phyloP scores from a whole-genome alignment of 768 basidiomycete species.

The Boletus fagicola region DNA sequence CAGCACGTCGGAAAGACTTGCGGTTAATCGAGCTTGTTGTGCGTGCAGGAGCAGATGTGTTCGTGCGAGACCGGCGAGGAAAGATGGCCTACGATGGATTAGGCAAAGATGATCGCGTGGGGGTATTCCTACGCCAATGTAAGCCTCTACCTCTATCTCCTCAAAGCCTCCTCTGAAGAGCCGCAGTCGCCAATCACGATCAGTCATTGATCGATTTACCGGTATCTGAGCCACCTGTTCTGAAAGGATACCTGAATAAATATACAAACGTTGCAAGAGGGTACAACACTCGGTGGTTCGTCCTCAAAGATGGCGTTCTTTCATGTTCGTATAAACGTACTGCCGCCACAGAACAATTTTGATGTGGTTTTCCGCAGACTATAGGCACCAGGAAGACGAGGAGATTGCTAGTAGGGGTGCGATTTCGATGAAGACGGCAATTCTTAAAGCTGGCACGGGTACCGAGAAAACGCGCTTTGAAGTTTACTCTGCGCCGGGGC shows the following conservation, averaged over 20 bases:
- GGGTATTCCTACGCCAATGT: constrained; percentile 84
- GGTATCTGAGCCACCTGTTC: constrained; percentile 51
- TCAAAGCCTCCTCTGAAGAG: constrained; percentile 1
- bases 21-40: constrained; percentile 81
- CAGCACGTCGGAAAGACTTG: constrained; percentile 76
- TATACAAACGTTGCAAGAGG: constrained; percentile 92
- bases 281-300: constrained; percentile 90
- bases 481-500: constrained; percentile 60
- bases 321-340: constrained; percentile 57
- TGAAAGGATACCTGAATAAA: constrained; percentile 85
- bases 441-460: constrained; percentile 51
- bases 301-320: constrained; percentile 79
- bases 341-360: not conserved
- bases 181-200: constrained; percentile 75
- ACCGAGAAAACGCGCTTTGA: constrained; percentile 77
- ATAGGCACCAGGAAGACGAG: constrained; percentile 89
- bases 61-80: constrained; percentile 76
- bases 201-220: constrained; percentile 59
- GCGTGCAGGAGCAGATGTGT: constrained; percentile 85
- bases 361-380: constrained; percentile 46
- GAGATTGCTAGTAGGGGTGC: constrained; percentile 80
- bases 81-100: constrained; percentile 63
- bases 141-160: constrained; percentile 28
- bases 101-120: constrained; percentile 79
- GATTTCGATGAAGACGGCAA: constrained; percentile 81